phyloP scores from a whole-genome alignment of 768 basidiomycete genomes.

The Leccinum pellstonianum region DNA sequence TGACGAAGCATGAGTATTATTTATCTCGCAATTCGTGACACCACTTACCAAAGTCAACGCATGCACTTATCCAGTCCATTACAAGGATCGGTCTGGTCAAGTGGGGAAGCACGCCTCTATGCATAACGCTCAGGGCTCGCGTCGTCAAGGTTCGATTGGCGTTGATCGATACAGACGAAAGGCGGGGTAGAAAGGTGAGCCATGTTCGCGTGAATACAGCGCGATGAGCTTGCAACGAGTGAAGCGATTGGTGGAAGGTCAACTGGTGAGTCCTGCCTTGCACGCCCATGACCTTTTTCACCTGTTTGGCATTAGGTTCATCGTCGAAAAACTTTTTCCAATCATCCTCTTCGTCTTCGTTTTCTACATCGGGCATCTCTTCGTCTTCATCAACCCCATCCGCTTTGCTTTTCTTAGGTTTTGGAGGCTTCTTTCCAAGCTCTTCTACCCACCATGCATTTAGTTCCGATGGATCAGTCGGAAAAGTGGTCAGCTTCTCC shows the following conservation, averaged over 20 bases:
- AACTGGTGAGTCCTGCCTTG: slow-evolving; percentile 56
- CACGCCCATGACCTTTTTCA: slow-evolving; percentile 37
- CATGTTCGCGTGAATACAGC: slow-evolving; percentile 82
- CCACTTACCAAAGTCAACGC: slow-evolving; percentile 73
- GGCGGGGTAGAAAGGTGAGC: slow-evolving; percentile 65
- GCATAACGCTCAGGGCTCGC: slow-evolving; percentile 73
- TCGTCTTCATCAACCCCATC: slow-evolving; percentile 39
- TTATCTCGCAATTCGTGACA: background rate
- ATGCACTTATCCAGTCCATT: slow-evolving; percentile 91
- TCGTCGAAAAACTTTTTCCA: slow-evolving; percentile 89
- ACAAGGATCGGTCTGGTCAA: slow-evolving; percentile 71
- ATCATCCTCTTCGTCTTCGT: slow-evolving; percentile 49
- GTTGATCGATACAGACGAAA: slow-evolving; percentile 41
- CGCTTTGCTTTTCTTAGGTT: slow-evolving; percentile 43
- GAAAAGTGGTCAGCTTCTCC: slow-evolving; percentile 70
- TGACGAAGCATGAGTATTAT: slow-evolving; percentile 25
- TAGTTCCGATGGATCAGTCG: slow-evolving; percentile 43
- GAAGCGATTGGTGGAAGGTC: slow-evolving; percentile 74
- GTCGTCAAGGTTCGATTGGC: slow-evolving; percentile 42
- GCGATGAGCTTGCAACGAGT: slow-evolving; percentile 72
- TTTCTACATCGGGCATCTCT: slow-evolving; percentile 33
- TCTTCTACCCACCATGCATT: slow-evolving; percentile 80
- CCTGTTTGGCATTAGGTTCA: slow-evolving; percentile 38
- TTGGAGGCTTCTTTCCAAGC: slow-evolving; percentile 56
- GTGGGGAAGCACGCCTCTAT: slow-evolving; percentile 80